Evolutionary conservation across 331 rosid genomes (phyloP).

Genomic region (Malus hybrid): DNA sequence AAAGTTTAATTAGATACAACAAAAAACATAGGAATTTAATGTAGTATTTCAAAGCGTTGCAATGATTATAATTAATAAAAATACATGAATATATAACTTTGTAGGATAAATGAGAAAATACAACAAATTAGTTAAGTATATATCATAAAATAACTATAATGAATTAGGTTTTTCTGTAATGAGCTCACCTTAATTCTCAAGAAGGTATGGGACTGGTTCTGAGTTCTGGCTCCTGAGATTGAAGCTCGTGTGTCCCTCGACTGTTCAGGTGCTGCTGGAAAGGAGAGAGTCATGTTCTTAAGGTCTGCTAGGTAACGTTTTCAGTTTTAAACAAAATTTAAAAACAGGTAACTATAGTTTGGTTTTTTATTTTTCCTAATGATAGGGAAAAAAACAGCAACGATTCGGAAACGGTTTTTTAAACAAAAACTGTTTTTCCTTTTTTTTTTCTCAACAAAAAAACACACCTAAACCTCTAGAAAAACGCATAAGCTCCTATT

Average conservation of each 20-base stretch:
- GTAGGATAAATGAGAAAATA: neutral
- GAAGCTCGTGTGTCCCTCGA: neutral
- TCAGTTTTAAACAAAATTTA: neutral
- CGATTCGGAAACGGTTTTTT: neutral
- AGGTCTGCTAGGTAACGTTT: neutral
- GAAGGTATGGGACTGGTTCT: neutral
- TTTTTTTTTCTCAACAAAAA: neutral
- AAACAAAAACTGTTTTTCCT: neutral
- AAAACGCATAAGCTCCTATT: neutral
- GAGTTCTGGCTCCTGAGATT: neutral
- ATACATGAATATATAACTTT: neutral
- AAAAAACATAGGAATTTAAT: too few species aligned
- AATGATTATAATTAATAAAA: neutral
- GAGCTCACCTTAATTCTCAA: neutral
- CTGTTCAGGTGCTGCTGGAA: neutral
- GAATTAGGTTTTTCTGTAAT: neutral
- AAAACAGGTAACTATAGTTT: neutral
- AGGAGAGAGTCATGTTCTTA: neutral
- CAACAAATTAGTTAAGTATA: neutral
- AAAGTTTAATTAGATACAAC: neutral
- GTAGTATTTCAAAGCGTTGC: neutral
- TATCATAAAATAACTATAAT: too few species aligned
- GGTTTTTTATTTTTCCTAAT: neutral
- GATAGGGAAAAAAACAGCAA: neutral
- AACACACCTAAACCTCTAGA: neutral